phyloP scores from a whole-genome alignment of 495 filamentous ascomycete species.

The Tetracladium marchalianum region DNA sequence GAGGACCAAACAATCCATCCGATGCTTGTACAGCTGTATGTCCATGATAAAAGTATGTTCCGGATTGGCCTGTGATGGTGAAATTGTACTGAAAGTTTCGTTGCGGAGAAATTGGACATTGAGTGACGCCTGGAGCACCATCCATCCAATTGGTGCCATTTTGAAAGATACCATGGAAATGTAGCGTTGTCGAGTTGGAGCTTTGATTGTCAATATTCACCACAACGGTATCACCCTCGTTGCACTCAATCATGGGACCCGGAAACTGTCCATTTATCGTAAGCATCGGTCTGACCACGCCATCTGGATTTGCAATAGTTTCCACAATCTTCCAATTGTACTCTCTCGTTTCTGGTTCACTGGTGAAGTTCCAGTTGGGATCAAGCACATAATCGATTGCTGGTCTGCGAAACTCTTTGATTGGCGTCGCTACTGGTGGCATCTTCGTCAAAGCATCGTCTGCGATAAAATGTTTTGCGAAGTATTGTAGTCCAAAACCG shows the following conservation, averaged over 20 bases:
- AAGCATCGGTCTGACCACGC: constrained; percentile 38
- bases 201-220: constrained; percentile 35
- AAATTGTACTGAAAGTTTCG: constrained; percentile 35
- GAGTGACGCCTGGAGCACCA: constrained; percentile 49
- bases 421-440: constrained; percentile 34
- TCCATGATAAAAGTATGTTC: constrained; percentile 35
- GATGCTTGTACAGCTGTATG: constrained; percentile 31
- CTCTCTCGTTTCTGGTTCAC: constrained; percentile 28
- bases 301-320: constrained; percentile 40
- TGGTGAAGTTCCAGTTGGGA: constrained; percentile 33
- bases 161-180: constrained; percentile 61
- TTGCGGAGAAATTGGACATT: constrained; percentile 57
- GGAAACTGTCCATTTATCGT: constrained; percentile 46
- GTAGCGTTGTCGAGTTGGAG: constrained; percentile 37
- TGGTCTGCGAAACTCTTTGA: constrained; percentile 19
- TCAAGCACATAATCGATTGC: constrained; percentile 31
- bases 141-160: constrained; percentile 54
- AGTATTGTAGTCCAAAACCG: constrained; percentile 5
- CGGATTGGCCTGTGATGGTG: constrained; percentile 31
- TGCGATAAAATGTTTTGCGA: constrained; percentile 16
- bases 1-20: constrained; percentile 45
- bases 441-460: constrained; percentile 18
- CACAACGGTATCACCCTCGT: constrained; percentile 37
- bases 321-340: constrained; percentile 42
- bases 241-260: constrained; percentile 42